Percentiles rank a stretch among this genome's conserved stretches.
These are phyloP conservation scores for Niebla homalea DNA, from an alignment of 495 filamentous ascomycete genomes.

Conservation along the genomic window DNA sequence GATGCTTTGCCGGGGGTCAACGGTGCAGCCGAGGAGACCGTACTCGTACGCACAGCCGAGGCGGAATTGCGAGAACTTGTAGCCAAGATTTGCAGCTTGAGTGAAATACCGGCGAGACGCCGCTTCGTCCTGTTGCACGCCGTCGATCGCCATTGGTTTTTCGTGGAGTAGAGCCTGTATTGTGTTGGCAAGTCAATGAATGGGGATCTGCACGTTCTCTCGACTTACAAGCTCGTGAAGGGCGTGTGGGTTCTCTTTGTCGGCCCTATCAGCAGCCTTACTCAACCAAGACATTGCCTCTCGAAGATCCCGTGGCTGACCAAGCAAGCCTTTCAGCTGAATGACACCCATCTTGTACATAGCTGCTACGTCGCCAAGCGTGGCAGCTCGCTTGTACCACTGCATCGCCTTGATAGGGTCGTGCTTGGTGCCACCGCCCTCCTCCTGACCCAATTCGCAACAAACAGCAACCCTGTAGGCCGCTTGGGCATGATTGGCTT, in stretches of 20 bases:
- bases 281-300: slow-evolving; percentile 88
- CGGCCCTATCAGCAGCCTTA: slow-evolving; percentile 77
- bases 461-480: slow-evolving; percentile 95
- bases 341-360: slow-evolving; percentile 99
- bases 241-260: slow-evolving; percentile 85
- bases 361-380: slow-evolving; percentile 77
- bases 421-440: slow-evolving; percentile 79
- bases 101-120: slow-evolving; percentile 71
- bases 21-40: slow-evolving; percentile 64
- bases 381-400: slow-evolving; percentile 91
- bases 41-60: slow-evolving; percentile 84
- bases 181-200: not conserved
- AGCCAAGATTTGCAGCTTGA: slow-evolving; percentile 79
- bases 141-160: slow-evolving; percentile 49
- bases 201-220: not conserved
- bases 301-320: slow-evolving; percentile 67
- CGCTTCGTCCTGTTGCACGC: slow-evolving; percentile 62
- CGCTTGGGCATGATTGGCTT: slow-evolving; percentile 67
- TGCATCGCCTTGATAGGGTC: slow-evolving; percentile 90
- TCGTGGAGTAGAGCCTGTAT: slow-evolving; percentile 61
- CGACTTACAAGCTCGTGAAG: slow-evolving; percentile 61
- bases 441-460: slow-evolving; percentile 91
- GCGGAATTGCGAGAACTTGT: slow-evolving; percentile 89
- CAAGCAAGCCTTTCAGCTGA: slow-evolving; percentile 81
- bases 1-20: slow-evolving; percentile 74